Evolutionary conservation across 2,329 filamentous ascomycete species (phyloP), one percentile per base, ranked within the genome.

Genomic region (Cytospora chrysosperma): DNA sequence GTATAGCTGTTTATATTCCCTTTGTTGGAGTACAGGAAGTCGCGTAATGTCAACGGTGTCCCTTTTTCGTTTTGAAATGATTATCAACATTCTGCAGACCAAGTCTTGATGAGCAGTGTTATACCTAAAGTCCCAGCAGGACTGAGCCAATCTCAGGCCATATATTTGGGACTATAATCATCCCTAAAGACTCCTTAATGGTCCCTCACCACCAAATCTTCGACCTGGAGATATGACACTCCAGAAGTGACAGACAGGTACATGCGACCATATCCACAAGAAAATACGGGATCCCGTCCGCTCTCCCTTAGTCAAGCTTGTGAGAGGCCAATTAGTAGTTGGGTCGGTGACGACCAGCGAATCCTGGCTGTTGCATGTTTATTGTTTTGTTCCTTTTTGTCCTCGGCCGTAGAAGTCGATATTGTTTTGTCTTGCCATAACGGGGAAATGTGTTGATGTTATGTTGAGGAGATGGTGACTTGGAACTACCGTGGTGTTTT

Each of bases 311-410:
- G 43, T 63, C 43, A 63, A 56, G 37, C 56, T 60, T 59, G 56
- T 63, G 56, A 60, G n/a, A n/a, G n/a, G n/a, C n/a, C n/a, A n/a
- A n/a, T n/a, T n/a, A n/a, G n/a, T n/a, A n/a, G n/a, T n/a, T n/a
- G n/a, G n/a, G n/a, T n/a, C n/a, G n/a, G n/a, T n/a, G n/a, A n/a
- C n/a, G n/a, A n/a, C n/a, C n/a, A 50, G 56, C 51, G 56, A 60
- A 51, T 63, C 40, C 61, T 54, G 51, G 50, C 61, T 59, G 61
- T 63, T 63, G 61, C 53, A 63, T 63, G 56, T 59, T 59, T n/a
- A n/a, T 2, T 30, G 12, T 56, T 60, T 53, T 43, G 17, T 21
- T 6, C 2, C 9, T 28, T 43, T 43, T 43, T 53, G 27, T 13
- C 37, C 2, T 10, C 15, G 9, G 15, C 15, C 19, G 7, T 58